A percentile compares a stretch with the other conserved stretches of the same genome.
Conservation (phyloP, 441 rosid species). For the Arabidopsis lyrata region DNA sequence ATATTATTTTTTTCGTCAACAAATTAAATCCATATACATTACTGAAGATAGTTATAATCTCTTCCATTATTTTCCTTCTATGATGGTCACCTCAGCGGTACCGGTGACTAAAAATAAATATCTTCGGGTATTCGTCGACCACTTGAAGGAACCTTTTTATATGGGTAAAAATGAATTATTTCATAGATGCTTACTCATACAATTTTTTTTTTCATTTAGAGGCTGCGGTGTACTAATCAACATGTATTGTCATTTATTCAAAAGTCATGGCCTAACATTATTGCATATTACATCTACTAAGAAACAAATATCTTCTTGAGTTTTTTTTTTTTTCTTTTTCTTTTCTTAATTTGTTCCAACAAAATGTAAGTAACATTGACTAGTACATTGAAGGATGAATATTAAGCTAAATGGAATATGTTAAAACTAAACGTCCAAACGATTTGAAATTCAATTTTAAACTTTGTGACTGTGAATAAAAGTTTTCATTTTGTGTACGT, state of each 20-base stretch:
- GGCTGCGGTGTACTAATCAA: not conserved
- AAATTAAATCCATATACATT: conserved; percentile 2
- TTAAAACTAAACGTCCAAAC: no score
- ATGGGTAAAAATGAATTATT: not conserved
- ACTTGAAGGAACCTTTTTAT: not conserved
- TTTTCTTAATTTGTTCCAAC: not conserved
- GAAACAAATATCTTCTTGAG: not conserved
- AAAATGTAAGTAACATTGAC: not conserved
- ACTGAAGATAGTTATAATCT: conserved; percentile 1
- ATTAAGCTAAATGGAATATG: no score
- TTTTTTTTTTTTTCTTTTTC: not conserved
- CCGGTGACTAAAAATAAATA: conserved; percentile 12
- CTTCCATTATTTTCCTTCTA: conserved; percentile 2
- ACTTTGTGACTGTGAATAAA: no score
- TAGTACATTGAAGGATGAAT: no score
- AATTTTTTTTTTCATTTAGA: not conserved
- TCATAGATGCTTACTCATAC: conserved; percentile 12
- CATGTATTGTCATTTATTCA: not conserved
- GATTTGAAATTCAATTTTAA: no score
- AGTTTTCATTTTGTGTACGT: no score
- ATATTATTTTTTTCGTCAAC: conserved; percentile 5
- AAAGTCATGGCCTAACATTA: not conserved
- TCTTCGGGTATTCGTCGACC: conserved; percentile 10
- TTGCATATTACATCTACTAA: not conserved
- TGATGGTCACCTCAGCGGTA: not conserved